A percentile compares a stretch with the other conserved stretches of the same genome.
phyloP scores from a whole-genome alignment of 2,329 filamentous ascomycete genomes.

The Chaetomium globosum region DNA sequence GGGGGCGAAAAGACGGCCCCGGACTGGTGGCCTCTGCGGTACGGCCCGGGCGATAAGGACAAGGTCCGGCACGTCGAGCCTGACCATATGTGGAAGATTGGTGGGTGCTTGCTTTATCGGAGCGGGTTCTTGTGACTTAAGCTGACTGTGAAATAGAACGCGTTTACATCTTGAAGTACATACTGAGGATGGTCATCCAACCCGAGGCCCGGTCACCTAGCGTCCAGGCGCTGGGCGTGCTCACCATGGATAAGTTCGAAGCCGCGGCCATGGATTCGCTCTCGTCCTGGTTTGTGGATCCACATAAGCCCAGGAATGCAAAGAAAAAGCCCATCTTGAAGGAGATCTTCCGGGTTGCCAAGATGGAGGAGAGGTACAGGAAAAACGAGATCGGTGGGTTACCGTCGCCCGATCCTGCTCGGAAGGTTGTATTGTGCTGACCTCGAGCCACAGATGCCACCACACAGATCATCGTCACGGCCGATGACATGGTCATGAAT shows the following conservation, averaged over 20 bases:
- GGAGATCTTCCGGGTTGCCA: constrained; percentile 65
- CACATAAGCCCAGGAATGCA: constrained; percentile 55
- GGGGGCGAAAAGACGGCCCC: constrained; percentile 64
- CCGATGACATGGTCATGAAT: constrained; percentile 55
- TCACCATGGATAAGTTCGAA: constrained; percentile 60
- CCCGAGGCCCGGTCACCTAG: constrained; percentile 55
- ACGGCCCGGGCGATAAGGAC: constrained; percentile 54
- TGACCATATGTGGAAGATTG: constrained; percentile 69
- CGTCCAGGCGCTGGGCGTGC: constrained; percentile 53
- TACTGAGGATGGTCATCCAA: constrained; percentile 59
- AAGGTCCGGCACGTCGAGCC: constrained; percentile 71
- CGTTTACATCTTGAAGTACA: constrained; percentile 61
- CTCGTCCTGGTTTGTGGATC: constrained; percentile 61
- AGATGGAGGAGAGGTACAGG: constrained; percentile 57
- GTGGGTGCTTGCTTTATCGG: constrained; percentile 47
- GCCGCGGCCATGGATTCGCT: constrained; percentile 61
- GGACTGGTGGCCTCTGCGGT: constrained; percentile 67
- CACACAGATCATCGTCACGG: constrained; percentile 54
- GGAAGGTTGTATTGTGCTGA: constrained; percentile 21
- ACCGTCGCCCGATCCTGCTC: neutral
- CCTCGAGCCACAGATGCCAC: constrained; percentile 47
- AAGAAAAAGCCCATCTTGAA: constrained; percentile 59
- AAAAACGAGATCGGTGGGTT: constrained; percentile 60
- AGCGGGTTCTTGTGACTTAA: neutral
- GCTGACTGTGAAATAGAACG: constrained; percentile 51